Conservation (phyloP, 2,329 filamentous ascomycete genomes). For the Zopfia rhizophila region DNA sequence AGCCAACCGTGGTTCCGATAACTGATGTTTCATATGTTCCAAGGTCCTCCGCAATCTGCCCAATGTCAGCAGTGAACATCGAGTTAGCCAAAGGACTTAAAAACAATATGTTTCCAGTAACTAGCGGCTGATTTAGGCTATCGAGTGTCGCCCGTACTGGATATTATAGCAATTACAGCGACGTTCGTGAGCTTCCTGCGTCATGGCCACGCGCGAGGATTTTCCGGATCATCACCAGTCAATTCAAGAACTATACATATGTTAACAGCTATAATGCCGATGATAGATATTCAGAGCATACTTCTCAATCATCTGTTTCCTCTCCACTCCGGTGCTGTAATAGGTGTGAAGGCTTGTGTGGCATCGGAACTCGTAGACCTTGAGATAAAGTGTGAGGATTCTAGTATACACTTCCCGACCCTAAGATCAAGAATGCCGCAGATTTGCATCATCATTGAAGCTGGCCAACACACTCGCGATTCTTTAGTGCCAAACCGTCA, state of each 20-base stretch:
- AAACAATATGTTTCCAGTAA: slow-evolving; percentile 31
- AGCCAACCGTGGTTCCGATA: slow-evolving; percentile 62
- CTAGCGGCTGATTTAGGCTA: background rate
- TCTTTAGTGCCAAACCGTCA: too few species aligned
- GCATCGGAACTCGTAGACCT: too few species aligned
- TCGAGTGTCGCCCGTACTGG: slow-evolving; percentile 41
- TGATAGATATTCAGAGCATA: slow-evolving; percentile 20
- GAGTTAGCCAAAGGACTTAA: slow-evolving; percentile 59
- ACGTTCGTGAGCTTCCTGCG: slow-evolving; percentile 61
- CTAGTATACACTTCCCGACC: too few species aligned
- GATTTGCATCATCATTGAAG: too few species aligned
- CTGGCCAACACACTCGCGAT: too few species aligned
- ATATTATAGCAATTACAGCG: slow-evolving; percentile 62
- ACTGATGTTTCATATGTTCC: slow-evolving; percentile 54
- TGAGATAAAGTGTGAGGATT: too few species aligned
- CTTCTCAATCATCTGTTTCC: slow-evolving; percentile 45
- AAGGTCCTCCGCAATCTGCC: slow-evolving; percentile 60
- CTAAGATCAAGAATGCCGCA: too few species aligned
- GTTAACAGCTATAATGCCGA: slow-evolving; percentile 17
- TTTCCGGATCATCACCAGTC: slow-evolving; percentile 51
- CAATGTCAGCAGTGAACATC: slow-evolving; percentile 64
- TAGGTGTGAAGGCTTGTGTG: slow-evolving; percentile 55
- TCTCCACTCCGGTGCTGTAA: slow-evolving; percentile 48
- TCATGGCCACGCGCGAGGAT: slow-evolving; percentile 59
- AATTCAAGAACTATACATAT: slow-evolving; percentile 44